A percentile compares a stretch with the other conserved stretches of the same genome.
phyloP scores from a whole-genome alignment of 75 land plant species.

The Azolla pinnata region DNA sequence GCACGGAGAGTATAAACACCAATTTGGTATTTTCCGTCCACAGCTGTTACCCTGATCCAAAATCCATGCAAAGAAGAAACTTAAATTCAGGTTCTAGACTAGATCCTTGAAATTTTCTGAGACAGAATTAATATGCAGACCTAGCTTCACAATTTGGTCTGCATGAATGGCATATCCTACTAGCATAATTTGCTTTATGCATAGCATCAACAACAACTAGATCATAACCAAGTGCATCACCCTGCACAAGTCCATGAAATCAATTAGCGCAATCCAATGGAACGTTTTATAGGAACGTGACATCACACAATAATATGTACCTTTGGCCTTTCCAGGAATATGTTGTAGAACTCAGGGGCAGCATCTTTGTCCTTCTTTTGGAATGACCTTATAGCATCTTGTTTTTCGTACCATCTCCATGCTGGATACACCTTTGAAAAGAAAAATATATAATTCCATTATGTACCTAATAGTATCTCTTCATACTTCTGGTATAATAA shows the following conservation, averaged over 20 bases:
- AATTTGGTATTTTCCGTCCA: slow-evolving; percentile 86
- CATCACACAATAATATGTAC: too few species aligned
- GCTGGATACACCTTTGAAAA: slow-evolving; percentile 79
- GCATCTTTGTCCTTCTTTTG: slow-evolving; percentile 85
- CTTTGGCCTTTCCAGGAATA: slow-evolving; percentile 94
- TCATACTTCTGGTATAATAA: too few species aligned
- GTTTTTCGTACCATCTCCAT: slow-evolving; percentile 99
- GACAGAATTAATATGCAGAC: too few species aligned
- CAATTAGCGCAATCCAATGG: background rate
- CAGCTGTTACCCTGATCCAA: slow-evolving; percentile 83
- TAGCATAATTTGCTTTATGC: slow-evolving; percentile 99
- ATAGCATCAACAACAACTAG: slow-evolving; percentile 97
- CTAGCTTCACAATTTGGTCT: slow-evolving; percentile 99
- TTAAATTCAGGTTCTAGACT: too few species aligned
- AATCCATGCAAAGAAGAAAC: too few species aligned
- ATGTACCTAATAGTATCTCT: background rate
- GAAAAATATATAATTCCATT: background rate
- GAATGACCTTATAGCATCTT: slow-evolving; percentile 81
- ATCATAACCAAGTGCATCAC: slow-evolving; percentile 97
- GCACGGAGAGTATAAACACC: slow-evolving; percentile 81
- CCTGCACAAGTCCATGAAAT: slow-evolving; percentile 34
- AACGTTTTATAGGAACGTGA: too few species aligned
- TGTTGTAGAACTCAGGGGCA: slow-evolving; percentile 95
- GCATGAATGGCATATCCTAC: slow-evolving; percentile 95
- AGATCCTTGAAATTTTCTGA: too few species aligned